Evolutionary conservation across 2,329 filamentous ascomycete species (phyloP), one percentile per base, ranked within the genome.

Genomic region (Phyllosticta paracitricarpa): DNA sequence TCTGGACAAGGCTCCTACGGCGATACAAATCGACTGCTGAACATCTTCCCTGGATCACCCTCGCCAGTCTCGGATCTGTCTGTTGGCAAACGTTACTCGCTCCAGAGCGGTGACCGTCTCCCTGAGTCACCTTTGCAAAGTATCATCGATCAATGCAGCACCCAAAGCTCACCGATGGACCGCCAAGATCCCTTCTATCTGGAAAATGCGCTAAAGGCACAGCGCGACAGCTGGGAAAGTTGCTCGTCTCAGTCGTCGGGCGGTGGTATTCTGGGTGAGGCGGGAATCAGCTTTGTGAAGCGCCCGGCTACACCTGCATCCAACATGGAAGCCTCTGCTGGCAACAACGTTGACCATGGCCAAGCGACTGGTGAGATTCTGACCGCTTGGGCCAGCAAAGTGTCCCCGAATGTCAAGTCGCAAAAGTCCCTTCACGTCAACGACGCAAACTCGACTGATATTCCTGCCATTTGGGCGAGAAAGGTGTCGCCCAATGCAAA

Each of bases 21-120:
- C 12, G 61, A 63, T 19, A 63, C 61, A 4, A 22, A 59, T 3
- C 56, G 57, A 22, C 55, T 63, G 7, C 58, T 63, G 5, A 35
- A 22, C n/a, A 51, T 63, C 12, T 63, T 14, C 24, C 51, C 8
- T 51, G 51, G 12, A 19, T 56, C 56, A 17, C 54, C 4, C 22
- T 52, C 9, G 9, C 22, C 14, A 35, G 48, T n/a, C 1, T 35
- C 56, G 33, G n/a, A 58, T 51, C 28, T 58, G 30, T 26, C 51
- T 25, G n/a, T 53, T 57, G 12, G 33, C 35, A 6, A 53, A 51
- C 26, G 53, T 14, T 10, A 56, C 35, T 51, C 24, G n/a, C 19
- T 9, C 25, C n/a, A 33, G 14, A 2, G 25, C 7, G 58, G 35
- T 10, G 26, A 54, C 22, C 51, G 17, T 12, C 35, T 60, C 4